Conservation (phyloP, 495 filamentous ascomycete species). For the Xylaria flabelliformis region DNA sequence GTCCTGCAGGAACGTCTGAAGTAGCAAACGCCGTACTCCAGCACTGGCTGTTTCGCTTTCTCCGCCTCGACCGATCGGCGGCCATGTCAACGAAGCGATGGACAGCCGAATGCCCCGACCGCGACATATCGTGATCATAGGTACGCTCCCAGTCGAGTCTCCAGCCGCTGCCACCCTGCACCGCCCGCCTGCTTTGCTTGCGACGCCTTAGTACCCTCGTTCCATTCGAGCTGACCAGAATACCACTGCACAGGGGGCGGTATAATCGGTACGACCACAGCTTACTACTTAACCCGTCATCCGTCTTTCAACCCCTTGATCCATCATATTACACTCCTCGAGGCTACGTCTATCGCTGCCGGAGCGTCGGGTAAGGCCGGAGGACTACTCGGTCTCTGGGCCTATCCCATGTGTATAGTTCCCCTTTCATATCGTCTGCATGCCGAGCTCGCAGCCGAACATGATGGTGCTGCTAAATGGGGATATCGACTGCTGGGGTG, state of each 20-base stretch:
- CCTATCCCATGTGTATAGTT: conserved; percentile 85
- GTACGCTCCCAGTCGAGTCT: conserved; percentile 48
- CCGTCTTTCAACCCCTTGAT: conserved; percentile 76
- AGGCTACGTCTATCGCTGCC: conserved; percentile 86
- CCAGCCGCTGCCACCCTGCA: conserved; percentile 2
- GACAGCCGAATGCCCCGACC: conserved; percentile 41
- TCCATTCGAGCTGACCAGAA: conserved; percentile 18
- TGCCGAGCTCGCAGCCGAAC: conserved; percentile 81
- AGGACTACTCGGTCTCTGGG: conserved; percentile 89
- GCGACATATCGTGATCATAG: conserved; percentile 73
- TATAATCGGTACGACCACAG: conserved; percentile 92
- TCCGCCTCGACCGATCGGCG: conserved; percentile 27
- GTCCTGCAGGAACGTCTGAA: neutral
- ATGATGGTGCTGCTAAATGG: conserved; percentile 82
- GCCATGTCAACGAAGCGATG: conserved; percentile 43
- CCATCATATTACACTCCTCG: conserved; percentile 85
- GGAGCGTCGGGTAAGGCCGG: conserved; percentile 96
- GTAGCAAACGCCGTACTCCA: neutral
- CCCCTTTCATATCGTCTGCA: conserved; percentile 87
- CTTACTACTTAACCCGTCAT: conserved; percentile 92
- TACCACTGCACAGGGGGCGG: conserved; percentile 71
- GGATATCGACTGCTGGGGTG: conserved; percentile 83
- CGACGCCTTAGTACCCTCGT: neutral
- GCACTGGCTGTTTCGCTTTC: neutral
- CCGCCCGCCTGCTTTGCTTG: neutral